Evolutionary conservation across 768 basidiomycete species (phyloP).

Genomic region (Kwoniella bestiolae): DNA sequence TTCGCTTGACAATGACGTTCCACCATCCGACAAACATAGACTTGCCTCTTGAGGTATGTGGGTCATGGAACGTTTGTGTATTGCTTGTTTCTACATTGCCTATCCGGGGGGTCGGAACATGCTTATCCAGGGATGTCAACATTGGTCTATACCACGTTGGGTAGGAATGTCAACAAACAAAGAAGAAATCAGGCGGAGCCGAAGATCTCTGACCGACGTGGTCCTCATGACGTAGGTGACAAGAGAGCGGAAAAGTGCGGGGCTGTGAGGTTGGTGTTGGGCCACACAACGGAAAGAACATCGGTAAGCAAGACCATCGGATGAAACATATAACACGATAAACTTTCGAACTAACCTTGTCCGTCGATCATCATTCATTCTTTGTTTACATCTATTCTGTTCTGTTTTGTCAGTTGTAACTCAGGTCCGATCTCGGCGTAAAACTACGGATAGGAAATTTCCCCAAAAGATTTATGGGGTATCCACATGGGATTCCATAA

Average conservation of each 20-base stretch:
- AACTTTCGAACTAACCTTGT: slow-evolving; percentile 6
- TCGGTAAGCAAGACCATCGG: neutral
- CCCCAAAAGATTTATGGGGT: slow-evolving; percentile 6
- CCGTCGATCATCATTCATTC: neutral
- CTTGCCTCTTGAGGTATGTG: neutral
- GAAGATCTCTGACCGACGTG: neutral
- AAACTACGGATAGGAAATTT: slow-evolving; percentile 8
- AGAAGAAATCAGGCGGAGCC: neutral
- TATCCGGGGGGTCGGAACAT: neutral
- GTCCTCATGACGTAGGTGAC: neutral
- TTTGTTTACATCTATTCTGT: neutral
- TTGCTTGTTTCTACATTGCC: neutral
- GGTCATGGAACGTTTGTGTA: neutral
- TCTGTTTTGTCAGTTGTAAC: neutral
- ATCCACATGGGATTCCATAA: neutral
- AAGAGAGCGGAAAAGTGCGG: neutral
- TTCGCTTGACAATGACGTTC: neutral
- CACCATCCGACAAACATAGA: too few relatives aligned
- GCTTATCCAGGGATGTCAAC: neutral
- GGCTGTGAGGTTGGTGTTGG: neutral
- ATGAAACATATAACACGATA: neutral
- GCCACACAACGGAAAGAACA: neutral
- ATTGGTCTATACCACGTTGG: neutral
- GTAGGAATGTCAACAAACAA: neutral
- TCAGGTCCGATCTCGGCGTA: neutral